These are phyloP conservation scores for Trichophyton benhamiae DNA, from an alignment of 2,329 filamentous ascomycete species.

Conservation along the genomic window DNA sequence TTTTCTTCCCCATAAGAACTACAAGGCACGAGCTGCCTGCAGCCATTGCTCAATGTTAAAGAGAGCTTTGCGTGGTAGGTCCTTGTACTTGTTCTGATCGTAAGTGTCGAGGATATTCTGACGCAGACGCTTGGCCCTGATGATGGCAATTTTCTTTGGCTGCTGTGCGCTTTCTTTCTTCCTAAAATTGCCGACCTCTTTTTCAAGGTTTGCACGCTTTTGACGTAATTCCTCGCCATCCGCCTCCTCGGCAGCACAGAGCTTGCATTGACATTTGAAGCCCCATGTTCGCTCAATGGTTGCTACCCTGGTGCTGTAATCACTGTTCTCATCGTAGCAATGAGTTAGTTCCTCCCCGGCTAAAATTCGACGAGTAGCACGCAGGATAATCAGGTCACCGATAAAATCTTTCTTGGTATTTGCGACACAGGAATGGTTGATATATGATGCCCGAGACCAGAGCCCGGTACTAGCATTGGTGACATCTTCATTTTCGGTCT, in stretches of 20 bases:
- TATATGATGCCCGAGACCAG: conserved; percentile 38
- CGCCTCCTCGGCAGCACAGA: conserved; percentile 16
- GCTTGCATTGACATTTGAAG: conserved; percentile 17
- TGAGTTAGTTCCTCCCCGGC: conserved; percentile 37
- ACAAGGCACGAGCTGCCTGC: background rate
- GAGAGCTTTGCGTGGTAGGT: background rate
- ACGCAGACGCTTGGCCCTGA: background rate
- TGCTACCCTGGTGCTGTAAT: conserved; percentile 1
- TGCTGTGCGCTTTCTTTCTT: background rate
- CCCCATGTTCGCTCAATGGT: conserved; percentile 16
- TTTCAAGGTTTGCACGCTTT: background rate
- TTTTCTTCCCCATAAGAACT: background rate
- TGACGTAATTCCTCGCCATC: background rate
- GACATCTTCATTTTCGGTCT: background rate
- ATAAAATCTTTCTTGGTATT: conserved; percentile 41
- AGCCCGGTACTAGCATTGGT: conserved; percentile 25
- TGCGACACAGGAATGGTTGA: conserved; percentile 42
- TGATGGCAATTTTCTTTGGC: background rate
- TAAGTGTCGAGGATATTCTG: background rate
- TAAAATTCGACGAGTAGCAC: conserved; percentile 34
- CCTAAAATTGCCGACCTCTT: background rate
- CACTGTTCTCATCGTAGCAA: conserved; percentile 24
- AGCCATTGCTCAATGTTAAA: background rate
- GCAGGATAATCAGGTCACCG: conserved; percentile 43
- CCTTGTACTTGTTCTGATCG: background rate